phyloP scores from a whole-genome alignment of 2,329 filamentous ascomycete genomes.

The Pestalotiopsis sp. region DNA sequence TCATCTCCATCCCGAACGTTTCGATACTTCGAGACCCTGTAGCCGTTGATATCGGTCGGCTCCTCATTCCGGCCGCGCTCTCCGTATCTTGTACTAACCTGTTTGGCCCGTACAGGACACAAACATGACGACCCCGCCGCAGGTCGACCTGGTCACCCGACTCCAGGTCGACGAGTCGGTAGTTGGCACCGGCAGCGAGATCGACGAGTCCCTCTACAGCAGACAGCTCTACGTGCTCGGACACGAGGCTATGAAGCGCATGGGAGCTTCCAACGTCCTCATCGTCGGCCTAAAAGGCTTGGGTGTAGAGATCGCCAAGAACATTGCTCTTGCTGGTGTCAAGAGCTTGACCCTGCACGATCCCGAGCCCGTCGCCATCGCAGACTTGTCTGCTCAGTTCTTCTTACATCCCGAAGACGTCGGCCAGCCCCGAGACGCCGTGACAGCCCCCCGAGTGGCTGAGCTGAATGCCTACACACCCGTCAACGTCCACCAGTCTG shows the following conservation, averaged over 20 bases:
- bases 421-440: slow-evolving; percentile 85
- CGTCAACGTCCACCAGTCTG: slow-evolving; percentile 72
- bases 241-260: slow-evolving; percentile 94
- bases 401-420: slow-evolving; percentile 89
- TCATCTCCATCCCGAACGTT: background rate
- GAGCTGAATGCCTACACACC: slow-evolving; percentile 98
- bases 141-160: slow-evolving; percentile 64
- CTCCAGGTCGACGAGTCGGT: slow-evolving; percentile 68
- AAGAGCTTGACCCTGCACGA: slow-evolving; percentile 96
- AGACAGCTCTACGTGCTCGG: slow-evolving; percentile 73
- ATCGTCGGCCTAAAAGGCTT: slow-evolving; percentile 90
- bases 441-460: slow-evolving; percentile 85
- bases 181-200: slow-evolving; percentile 54
- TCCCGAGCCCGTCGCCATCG: slow-evolving; percentile 78
- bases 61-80: background rate
- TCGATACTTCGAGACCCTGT: background rate
- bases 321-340: slow-evolving; percentile 95
- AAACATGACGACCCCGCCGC: slow-evolving; percentile 48
- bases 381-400: slow-evolving; percentile 96
- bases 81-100: slow-evolving; percentile 18
- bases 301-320: slow-evolving; percentile 98
- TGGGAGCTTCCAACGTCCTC: slow-evolving; percentile 94
- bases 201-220: slow-evolving; percentile 75
- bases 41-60: background rate
- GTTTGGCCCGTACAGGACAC: slow-evolving; percentile 40